These are phyloP conservation scores for Rhododendron mucronatum DNA, from an alignment of 148 eudicot genomes.

Conservation along the genomic window DNA sequence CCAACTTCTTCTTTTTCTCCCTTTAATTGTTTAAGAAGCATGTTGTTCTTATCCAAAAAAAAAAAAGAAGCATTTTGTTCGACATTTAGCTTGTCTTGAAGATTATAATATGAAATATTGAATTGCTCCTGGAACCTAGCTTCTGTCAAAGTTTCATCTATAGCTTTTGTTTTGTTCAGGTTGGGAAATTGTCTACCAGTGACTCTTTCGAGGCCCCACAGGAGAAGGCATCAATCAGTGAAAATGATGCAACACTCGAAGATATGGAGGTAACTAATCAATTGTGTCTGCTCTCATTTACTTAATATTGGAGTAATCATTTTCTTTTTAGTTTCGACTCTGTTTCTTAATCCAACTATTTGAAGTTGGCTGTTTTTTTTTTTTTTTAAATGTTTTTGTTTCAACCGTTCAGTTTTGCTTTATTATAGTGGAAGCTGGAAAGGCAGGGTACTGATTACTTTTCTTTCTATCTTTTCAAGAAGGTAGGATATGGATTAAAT, in stretches of 20 bases:
- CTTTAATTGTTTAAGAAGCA: background rate
- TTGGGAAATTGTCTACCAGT: conserved; percentile 87
- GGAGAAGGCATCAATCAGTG: conserved; percentile 63
- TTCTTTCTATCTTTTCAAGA: background rate
- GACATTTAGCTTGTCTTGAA: background rate
- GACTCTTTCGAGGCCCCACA: conserved; percentile 90
- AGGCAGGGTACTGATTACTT: background rate
- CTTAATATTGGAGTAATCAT: background rate
- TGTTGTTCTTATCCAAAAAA: background rate
- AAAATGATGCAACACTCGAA: conserved; percentile 80
- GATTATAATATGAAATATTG: background rate
- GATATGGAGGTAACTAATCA: conserved; percentile 76
- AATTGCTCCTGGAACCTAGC: background rate
- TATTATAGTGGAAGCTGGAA: background rate
- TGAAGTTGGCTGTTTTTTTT: background rate
- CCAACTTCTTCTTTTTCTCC: background rate
- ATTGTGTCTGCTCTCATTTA: background rate
- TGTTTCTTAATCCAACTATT: background rate
- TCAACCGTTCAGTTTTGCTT: background rate
- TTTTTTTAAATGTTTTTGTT: background rate
- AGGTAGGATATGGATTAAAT: background rate
- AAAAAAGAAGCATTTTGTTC: too few species aligned
- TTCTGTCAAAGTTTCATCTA: background rate
- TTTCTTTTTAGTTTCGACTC: background rate
- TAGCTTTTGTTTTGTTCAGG: conserved; percentile 31